Conservation (phyloP, 768 basidiomycete species). For the Lactarius sp. region DNA sequence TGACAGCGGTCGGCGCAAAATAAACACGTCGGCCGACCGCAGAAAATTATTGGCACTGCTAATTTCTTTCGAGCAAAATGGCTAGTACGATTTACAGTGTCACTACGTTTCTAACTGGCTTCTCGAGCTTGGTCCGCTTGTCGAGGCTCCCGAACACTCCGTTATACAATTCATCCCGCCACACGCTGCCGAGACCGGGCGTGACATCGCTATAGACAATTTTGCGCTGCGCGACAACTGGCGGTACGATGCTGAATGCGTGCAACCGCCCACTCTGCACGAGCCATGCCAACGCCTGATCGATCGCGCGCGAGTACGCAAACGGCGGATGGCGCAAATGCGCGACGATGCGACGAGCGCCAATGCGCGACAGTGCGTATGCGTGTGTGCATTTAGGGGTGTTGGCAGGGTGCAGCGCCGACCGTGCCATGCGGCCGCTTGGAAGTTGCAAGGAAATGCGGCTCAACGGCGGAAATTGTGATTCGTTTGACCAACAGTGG, state of each 20-base stretch:
- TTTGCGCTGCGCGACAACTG: slow-evolving; percentile 64
- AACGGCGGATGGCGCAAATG: slow-evolving; percentile 60
- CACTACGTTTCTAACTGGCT: neutral
- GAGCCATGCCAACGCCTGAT: slow-evolving; percentile 69
- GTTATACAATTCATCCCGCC: slow-evolving; percentile 48
- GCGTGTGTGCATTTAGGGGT: slow-evolving; percentile 70
- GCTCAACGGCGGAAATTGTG: slow-evolving; percentile 39
- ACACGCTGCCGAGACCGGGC: slow-evolving; percentile 46
- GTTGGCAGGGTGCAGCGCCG: slow-evolving; percentile 51
- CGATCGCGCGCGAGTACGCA: slow-evolving; percentile 73
- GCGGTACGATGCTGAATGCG: slow-evolving; percentile 63
- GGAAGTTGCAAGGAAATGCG: slow-evolving; percentile 16
- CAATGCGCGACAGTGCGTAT: slow-evolving; percentile 54
- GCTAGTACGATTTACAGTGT: neutral
- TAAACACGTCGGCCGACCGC: neutral
- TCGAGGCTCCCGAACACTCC: slow-evolving; percentile 38
- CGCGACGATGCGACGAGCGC: slow-evolving; percentile 56
- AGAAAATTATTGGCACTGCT: neutral
- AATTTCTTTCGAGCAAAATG: neutral
- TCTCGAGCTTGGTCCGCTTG: neutral
- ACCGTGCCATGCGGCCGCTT: slow-evolving; percentile 14
- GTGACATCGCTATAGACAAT: slow-evolving; percentile 49
- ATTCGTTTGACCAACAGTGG: slow-evolving; percentile 77
- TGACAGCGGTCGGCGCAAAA: neutral
- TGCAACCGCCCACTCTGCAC: slow-evolving; percentile 50